Base-by-base conservation (phyloP, 805 yeast species). In the Suhomyces prunicola region DNA sequence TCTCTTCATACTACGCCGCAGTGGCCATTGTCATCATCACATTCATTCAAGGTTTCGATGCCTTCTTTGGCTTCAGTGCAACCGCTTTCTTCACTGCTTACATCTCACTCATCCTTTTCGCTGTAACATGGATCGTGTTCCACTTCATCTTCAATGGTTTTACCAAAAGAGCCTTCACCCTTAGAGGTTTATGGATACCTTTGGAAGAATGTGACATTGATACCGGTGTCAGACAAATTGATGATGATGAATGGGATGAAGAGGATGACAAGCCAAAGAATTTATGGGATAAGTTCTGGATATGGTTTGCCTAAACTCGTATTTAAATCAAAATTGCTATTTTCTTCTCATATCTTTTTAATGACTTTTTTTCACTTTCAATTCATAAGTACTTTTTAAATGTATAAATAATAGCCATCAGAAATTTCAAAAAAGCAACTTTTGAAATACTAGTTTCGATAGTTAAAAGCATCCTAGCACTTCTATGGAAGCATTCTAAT, bases 1-100 rank as follows among this genome's bases (percentile, higher is more conserved):
- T 66, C 57, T 69, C 74, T 54, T 88, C 92, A 1, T 84, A 82
- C 69, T 86, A 87, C 60, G 81, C 90, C 2, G 69, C 82, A 4
- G 69, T 76, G 50, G 74, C 81, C 58, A 76, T 86, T 57, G 66
- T 76, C 12, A 57, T 86, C 27, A 80, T 90, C 63, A 80, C 81
- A 26, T 76, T 88, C 55, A 76, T 89, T 56, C 92, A 90, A 69
- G 96, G 96, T 39, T 89, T 79, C 67, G 68, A 78, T 1, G 81
- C 82, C 1, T 89, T 89, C 70, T 82, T 82, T 51, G 68, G 68
- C 9, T 72, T 86, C 61, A 72, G 71, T 54, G 87, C 81, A 3
- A 66, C 81, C 9, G 70, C 72, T 36, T 89, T 89, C 73, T 82
- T 88, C 66, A 82, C 89, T 24, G 81, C 88, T 23, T 89, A 89